These are phyloP conservation scores for Kondoa subrosea DNA, from an alignment of 768 basidiomycete species.

Conservation along the genomic window DNA sequence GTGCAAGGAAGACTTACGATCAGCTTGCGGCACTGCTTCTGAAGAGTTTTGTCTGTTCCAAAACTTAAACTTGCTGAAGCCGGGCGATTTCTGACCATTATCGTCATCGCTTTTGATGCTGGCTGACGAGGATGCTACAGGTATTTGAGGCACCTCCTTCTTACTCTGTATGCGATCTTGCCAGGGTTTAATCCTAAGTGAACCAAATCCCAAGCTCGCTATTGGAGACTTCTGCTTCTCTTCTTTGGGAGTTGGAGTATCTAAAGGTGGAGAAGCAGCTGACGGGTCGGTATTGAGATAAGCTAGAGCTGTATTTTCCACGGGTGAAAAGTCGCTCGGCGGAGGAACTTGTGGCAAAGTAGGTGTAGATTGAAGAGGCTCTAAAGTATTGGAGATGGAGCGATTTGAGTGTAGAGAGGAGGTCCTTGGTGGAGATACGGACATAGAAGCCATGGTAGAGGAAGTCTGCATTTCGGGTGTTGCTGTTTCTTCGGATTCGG, in stretches of 20 bases:
- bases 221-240: background rate
- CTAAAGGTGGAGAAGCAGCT: background rate
- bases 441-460: too few species aligned
- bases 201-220: background rate
- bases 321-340: background rate
- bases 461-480: too few species aligned
- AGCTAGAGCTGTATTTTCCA: background rate
- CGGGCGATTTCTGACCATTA: background rate
- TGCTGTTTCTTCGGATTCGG: too few species aligned
- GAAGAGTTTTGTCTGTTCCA: background rate
- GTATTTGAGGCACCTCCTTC: background rate
- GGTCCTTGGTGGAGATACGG: too few species aligned
- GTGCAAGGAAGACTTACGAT: too few species aligned
- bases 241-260: background rate
- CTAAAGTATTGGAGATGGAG: too few species aligned
- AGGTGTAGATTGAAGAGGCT: too few species aligned
- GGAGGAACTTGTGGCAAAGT: too few species aligned
- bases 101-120: background rate
- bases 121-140: background rate
- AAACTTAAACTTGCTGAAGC: background rate
- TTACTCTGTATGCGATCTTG: background rate
- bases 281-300: background rate
- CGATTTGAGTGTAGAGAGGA: too few species aligned
- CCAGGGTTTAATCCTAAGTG: background rate
- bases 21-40: background rate